Base-by-base conservation (phyloP, 441 rosid species). In the Populus hybrid region DNA sequence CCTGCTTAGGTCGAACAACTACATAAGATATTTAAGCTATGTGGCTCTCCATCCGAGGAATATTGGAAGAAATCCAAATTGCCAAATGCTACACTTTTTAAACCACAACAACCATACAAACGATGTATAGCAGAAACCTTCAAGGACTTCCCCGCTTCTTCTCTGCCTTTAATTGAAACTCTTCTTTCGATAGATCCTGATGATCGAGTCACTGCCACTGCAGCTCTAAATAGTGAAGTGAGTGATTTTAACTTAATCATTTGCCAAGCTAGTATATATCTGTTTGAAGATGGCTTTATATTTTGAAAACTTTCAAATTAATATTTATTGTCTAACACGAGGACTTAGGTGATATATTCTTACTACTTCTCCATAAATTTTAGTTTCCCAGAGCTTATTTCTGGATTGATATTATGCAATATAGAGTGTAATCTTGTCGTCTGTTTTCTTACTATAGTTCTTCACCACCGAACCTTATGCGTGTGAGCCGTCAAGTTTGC, bases 1-100 rank as follows among this genome's bases (percentile, higher is more conserved):
- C 46, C 42, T 82, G 50, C 82, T 73, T 81, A 93, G 99, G 98
- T 93, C 1, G 99, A 95, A 87, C 99, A 95, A 81, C 90, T 95
- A 61, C 97, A 93, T 80, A 93, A 89, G 94, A 90, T 95, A 83
- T 95, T 90, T 70, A 95, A 92, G 82, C 82, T 93, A 78, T 95
- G 99, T 79, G 99, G 98, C 65, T 89, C 96, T 20, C 98, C 97
- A 53, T 86, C 97, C 2, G 97, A 94, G 81, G 93, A 85, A 53
- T 94, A 95, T 77, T 93, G 98, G 98, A 92, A 88, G 86, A 95
- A 89, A 82, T 84, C 86, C 53, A 95, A 90, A 82, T 84, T 92
- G 80, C 96, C 95, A 38, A 93, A 94, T 65, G 93, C 97, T 11
- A 90, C 93, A 10, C 86, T 92, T 38, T 93, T 89, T 85, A 91